Conservation (phyloP, 2,329 filamentous ascomycete genomes). For the Fusarium concolor region DNA sequence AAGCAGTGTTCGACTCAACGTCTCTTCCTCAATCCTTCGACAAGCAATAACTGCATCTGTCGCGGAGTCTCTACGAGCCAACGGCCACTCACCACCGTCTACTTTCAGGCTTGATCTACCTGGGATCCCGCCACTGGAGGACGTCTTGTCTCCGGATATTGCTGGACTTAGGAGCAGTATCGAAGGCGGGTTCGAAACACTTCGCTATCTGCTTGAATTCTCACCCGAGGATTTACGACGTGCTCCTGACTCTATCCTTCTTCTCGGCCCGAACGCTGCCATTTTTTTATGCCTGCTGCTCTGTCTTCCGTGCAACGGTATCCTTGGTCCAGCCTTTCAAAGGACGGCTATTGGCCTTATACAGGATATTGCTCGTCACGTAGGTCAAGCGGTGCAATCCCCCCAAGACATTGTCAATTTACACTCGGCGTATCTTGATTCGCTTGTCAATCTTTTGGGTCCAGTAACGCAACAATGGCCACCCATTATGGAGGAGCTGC, state of each 20-base stretch:
- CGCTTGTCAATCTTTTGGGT: not conserved
- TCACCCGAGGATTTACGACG: constrained; percentile 22
- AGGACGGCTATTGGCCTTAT: constrained; percentile 16
- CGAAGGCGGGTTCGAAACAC: constrained; percentile 13
- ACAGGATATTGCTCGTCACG: constrained; percentile 9
- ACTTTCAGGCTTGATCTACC: constrained; percentile 4
- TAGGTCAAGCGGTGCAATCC: constrained; percentile 15
- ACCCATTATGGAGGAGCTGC: not conserved
- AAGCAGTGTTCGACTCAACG: constrained; percentile 26
- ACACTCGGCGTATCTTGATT: constrained; percentile 13
- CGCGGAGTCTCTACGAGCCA: constrained; percentile 7
- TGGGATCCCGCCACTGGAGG: constrained; percentile 1
- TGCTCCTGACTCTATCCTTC: constrained; percentile 23
- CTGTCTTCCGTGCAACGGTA: constrained; percentile 24
- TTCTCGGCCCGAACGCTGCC: constrained; percentile 27
- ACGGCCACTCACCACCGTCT: not conserved
- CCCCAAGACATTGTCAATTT: constrained; percentile 29
- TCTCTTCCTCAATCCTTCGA: constrained; percentile 27
- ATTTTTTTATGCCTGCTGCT: constrained; percentile 26
- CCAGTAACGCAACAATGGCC: not conserved
- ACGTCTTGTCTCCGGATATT: constrained; percentile 10
- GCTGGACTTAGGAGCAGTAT: constrained; percentile 12
- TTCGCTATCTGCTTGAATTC: constrained; percentile 20
- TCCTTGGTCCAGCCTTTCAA: constrained; percentile 30
- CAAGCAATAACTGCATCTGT: constrained; percentile 21